A percentile compares a stretch with the other conserved stretches of the same genome.
Evolutionary conservation across 1,284 basidiomycete genomes (phyloP).

Genomic region (Xerocomus nothofagi): DNA sequence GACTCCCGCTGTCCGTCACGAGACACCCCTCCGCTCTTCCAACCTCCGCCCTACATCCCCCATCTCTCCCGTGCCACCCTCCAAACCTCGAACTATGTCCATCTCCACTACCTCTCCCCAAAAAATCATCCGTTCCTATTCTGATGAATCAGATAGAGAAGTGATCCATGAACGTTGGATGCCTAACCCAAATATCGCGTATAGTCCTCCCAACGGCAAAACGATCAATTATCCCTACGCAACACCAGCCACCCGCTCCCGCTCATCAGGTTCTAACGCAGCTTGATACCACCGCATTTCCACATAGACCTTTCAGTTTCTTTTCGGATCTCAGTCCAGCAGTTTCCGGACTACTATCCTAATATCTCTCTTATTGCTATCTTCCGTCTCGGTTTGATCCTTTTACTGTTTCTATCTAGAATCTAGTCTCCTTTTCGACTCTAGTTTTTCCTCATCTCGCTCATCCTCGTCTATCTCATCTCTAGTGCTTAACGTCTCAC

Average conservation of each 20-base stretch:
- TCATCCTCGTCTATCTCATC: conserved; percentile 13
- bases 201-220: conserved; percentile 34
- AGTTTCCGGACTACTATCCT: conserved; percentile 33
- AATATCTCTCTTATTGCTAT: conserved; percentile 39
- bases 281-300: conserved; percentile 27
- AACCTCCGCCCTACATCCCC: conserved; percentile 37
- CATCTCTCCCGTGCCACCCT: conserved; percentile 42
- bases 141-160: conserved; percentile 49
- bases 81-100: conserved; percentile 47
- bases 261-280: conserved; percentile 36
- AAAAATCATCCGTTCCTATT: conserved; percentile 48
- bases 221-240: conserved; percentile 32
- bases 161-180: conserved; percentile 54
- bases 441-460: conserved; percentile 13
- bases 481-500: conserved; percentile 13
- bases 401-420: conserved; percentile 22
- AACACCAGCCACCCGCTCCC: conserved; percentile 31
- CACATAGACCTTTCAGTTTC: conserved; percentile 26
- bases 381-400: conserved; percentile 25
- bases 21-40: conserved; percentile 37
- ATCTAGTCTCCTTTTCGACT: conserved; percentile 10
- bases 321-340: conserved; percentile 22
- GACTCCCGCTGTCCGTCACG: conserved; percentile 36
- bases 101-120: conserved; percentile 42
- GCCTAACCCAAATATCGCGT: conserved; percentile 39